Evolutionary conservation across 148 eudicot genomes (phyloP).

Genomic region (Rhododendron ovatum): DNA sequence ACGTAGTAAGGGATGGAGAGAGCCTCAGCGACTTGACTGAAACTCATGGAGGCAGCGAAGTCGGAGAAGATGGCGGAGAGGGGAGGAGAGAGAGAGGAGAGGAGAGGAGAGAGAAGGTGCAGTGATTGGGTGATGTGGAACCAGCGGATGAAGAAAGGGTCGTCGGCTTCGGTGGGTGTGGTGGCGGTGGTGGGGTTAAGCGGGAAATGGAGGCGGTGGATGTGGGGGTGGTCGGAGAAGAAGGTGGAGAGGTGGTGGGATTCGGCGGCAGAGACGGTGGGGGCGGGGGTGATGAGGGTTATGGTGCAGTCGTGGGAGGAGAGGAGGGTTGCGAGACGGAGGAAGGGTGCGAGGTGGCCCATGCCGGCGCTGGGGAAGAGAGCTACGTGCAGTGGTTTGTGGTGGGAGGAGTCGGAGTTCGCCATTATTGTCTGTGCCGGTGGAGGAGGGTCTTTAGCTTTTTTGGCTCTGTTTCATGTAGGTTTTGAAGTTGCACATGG

Average conservation of each 20-base stretch:
- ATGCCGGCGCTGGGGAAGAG: slow-evolving; percentile 27
- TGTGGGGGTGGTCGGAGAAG: slow-evolving; percentile 13
- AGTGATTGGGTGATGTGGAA: neutral
- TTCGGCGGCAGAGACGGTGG: slow-evolving; percentile 41
- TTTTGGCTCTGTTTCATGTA: too few species aligned
- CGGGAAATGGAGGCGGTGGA: slow-evolving; percentile 25
- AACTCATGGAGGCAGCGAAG: slow-evolving; percentile 13
- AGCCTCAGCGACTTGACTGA: slow-evolving; percentile 5
- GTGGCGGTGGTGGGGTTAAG: neutral
- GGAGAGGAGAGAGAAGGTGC: neutral
- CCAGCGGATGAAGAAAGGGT: slow-evolving; percentile 30
- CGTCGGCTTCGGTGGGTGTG: slow-evolving; percentile 1
- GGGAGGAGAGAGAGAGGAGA: slow-evolving; percentile 27
- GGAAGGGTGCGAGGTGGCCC: slow-evolving; percentile 69
- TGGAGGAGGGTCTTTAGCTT: too few species aligned
- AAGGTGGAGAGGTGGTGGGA: slow-evolving; percentile 31
- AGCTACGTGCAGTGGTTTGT: neutral
- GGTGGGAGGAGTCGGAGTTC: too few species aligned
- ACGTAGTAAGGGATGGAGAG: slow-evolving; percentile 27
- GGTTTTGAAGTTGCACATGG: too few species aligned
- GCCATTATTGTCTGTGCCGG: too few species aligned
- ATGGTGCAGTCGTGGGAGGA: slow-evolving; percentile 24
- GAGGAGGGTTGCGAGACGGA: slow-evolving; percentile 48
- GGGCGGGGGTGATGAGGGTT: slow-evolving; percentile 31
- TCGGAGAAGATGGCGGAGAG: slow-evolving; percentile 41